These are phyloP conservation scores for Euphorbia celastroides DNA, from an alignment of 441 rosid species.

Conservation along the genomic window DNA sequence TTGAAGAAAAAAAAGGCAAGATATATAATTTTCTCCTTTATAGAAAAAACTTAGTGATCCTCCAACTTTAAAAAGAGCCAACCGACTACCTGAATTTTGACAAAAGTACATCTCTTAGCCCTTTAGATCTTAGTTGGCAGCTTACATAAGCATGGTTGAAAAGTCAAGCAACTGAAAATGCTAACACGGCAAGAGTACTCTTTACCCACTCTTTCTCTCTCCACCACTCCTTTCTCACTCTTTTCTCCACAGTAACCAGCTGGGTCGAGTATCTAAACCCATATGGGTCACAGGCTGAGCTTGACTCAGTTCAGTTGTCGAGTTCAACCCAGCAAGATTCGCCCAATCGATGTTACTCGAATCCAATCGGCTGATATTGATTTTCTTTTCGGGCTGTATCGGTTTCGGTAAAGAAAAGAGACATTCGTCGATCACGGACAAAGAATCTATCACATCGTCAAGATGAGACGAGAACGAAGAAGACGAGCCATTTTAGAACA, in stretches of 20 bases:
- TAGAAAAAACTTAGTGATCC: no score
- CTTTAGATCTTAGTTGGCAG: no score
- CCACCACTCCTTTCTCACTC: no score
- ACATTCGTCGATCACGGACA: slow-evolving; percentile 56
- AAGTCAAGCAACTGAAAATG: no score
- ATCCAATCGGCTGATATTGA: slow-evolving; percentile 31
- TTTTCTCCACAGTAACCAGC: slow-evolving; percentile 22
- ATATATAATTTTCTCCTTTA: no score
- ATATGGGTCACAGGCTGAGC: slow-evolving; percentile 44
- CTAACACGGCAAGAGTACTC: no score
- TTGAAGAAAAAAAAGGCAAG: no score
- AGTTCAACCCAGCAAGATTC: slow-evolving; percentile 47
- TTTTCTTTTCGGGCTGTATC: slow-evolving; percentile 47
- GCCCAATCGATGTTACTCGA: slow-evolving; percentile 78
- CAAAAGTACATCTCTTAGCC: no score
- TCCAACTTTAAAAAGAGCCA: no score
- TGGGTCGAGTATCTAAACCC: slow-evolving; percentile 57
- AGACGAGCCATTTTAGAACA: slow-evolving; percentile 37
- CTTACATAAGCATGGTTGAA: no score
- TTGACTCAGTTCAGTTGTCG: slow-evolving; percentile 38
- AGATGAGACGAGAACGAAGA: slow-evolving; percentile 76
- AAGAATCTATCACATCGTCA: slow-evolving; percentile 70
- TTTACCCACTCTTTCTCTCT: no score
- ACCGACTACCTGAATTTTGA: no score
- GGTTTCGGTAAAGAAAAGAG: slow-evolving; percentile 40